Evolutionary conservation across 208 protist species (phyloP), one percentile per base, ranked within the genome.

Genomic region (Willaertia magna): DNA sequence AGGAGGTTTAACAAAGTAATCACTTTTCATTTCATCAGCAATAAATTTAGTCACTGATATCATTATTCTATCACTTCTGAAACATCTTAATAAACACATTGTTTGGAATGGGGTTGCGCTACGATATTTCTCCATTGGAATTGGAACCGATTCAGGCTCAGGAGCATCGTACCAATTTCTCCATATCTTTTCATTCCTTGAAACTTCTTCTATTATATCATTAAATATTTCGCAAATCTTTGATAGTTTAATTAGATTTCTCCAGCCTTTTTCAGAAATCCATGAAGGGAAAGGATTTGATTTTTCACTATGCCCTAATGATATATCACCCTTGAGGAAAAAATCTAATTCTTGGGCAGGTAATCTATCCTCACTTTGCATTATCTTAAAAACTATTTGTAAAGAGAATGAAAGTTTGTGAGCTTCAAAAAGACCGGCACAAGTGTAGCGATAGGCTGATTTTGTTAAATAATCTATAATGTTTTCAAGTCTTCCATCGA

Each of bases 371-470:
- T 97, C 91, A 82, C 96, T 95, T 30, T 93, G 86, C 42, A 98
- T 91, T n/a, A 99, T 95, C 44, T 95, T 95, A 26, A 98, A 90
- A 20, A 96, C 93, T 87, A 99, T 98, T 84, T 99, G 97, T 86
- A 99, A 97, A 11, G 97, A 96, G 87, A 99, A 97, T 94, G 98
- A 98, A 40, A 99, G 90, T 91, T 99, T 99, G 89, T 99, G 95
- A 87, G 91, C 93, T 90, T 98, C 97, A 88, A 99, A 99, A 79
- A 99, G 95, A 81, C 97, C 96, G 90, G 97, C 98, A 89, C 97
- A 99, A 40, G 97, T 95, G 89, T 99, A 99, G 85, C 95, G 94
- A 93, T 98, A 99, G 16, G 98, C 93, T 84, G 97, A 96, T 86
- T 96, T 93, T 74, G 97, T 99, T 12, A 99, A 91, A 42, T 94